Conservation (phyloP, 1,139 yeast genomes). For the Yamadazyma mexicana region DNA sequence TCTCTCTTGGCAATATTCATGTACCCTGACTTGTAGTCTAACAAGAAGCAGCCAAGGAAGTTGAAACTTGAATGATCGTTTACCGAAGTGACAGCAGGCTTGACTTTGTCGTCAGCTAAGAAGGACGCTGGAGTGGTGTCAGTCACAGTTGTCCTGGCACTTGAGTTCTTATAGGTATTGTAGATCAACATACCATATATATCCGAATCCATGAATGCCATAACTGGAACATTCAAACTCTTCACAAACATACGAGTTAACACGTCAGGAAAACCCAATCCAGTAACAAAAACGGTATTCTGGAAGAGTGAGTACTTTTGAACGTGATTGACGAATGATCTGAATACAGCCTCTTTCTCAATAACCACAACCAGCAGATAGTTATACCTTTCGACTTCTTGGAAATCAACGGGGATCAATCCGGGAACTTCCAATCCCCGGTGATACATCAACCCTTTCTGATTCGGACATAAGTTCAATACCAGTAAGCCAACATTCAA, state of each 20-base stretch:
- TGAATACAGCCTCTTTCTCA: conserved; percentile 65
- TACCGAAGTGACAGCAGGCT: no score
- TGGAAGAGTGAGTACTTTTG: conserved; percentile 15
- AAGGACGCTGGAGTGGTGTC: conserved; percentile 1
- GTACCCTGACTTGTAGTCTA: conserved; percentile 41
- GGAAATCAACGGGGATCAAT: conserved; percentile 25
- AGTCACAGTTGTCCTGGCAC: conserved; percentile 2
- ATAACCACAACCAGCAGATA: conserved; percentile 44
- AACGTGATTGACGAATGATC: conserved; percentile 28
- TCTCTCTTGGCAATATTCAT: conserved; percentile 35
- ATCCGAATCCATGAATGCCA: conserved; percentile 54
- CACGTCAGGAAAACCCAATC: conserved; percentile 65
- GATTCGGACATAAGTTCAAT: conserved; percentile 56
- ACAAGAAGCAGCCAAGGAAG: conserved; percentile 31
- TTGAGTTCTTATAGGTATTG: conserved; percentile 27
- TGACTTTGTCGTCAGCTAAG: no score
- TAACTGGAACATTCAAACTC: conserved; percentile 34
- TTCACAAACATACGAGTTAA: conserved; percentile 27
- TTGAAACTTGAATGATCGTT: no score
- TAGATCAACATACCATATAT: conserved; percentile 69
- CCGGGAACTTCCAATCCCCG: conserved; percentile 21
- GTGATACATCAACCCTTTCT: conserved; percentile 61
- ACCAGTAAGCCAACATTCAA: conserved; percentile 23
- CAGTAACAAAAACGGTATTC: conserved; percentile 46
- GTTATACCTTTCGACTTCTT: background rate